Base-by-base conservation (phyloP, 371 early-diverging fungal species). In the Mucor racemosus region DNA sequence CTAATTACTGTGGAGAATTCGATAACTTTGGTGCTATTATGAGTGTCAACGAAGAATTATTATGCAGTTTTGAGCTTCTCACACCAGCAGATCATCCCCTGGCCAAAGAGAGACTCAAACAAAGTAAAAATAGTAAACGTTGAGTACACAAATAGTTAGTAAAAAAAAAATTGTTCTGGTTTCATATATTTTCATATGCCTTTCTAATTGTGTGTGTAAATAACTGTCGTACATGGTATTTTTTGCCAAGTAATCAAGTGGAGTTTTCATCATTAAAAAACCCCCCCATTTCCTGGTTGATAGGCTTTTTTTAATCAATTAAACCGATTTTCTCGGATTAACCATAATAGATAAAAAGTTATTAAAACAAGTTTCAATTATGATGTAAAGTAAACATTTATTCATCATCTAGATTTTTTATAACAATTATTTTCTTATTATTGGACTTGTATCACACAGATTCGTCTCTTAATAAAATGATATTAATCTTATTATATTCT, bases 1-100 rank as follows among this genome's bases (percentile, higher is more conserved):
- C 99, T 44, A 99, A 99, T 81, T 99, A 99, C 77, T 99, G 99
- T 75, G 99, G 99, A 42, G 99, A 99, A 76, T 99, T 98, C 84
- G 97, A 97, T 75, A 99, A 99, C 61, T 91, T 88, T 74, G 97
- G 97, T 9, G 99, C 96, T 0, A 95, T 98, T 72, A 97, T 99
- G 99, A 89, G 92, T 50, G 95, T 99, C 48, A 95, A 93, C 73
- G 94, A 96, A 71, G 93, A 96, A 40, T 80, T 98, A 41, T 81
- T 97, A 64, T 99, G 99, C 78, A 92, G 92, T 33, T 95, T 96
- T 82, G 91, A 94, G 56, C 60, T 82, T 34, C 64, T 82, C 14
- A 76, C 83, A 26, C 83, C 83, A 0, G 70, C 69, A 21, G 83
- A 80, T 48, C 80, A 82, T 65, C 80, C 80, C 3, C 57, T 75